These are phyloP conservation scores for Aspergillus cavernicola DNA, from an alignment of 495 filamentous ascomycete genomes.

Conservation along the genomic window DNA sequence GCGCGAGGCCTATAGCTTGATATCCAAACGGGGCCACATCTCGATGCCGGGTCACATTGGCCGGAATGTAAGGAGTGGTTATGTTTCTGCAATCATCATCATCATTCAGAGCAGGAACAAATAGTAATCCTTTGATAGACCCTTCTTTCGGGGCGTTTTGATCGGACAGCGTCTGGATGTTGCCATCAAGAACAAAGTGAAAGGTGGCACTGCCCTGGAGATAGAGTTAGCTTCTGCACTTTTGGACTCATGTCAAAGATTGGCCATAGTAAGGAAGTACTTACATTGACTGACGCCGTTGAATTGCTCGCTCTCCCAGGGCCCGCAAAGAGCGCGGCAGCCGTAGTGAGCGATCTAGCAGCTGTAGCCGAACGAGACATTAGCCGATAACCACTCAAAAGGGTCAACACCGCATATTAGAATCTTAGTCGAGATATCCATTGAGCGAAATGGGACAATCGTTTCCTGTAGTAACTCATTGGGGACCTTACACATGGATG, in stretches of 20 bases:
- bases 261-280: slow-evolving; percentile 9
- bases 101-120: slow-evolving; percentile 64
- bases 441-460: not conserved
- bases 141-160: slow-evolving; percentile 52
- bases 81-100: slow-evolving; percentile 57
- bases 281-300: slow-evolving; percentile 34
- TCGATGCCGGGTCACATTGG: slow-evolving; percentile 66
- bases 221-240: slow-evolving; percentile 9
- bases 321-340: slow-evolving; percentile 40
- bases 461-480: not conserved
- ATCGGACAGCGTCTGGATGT: slow-evolving; percentile 68
- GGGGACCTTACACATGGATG: slow-evolving; percentile 9
- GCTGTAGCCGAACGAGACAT: slow-evolving; percentile 22
- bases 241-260: not conserved
- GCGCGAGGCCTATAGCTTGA: slow-evolving; percentile 74
- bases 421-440: not conserved
- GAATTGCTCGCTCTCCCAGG: slow-evolving; percentile 34
- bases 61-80: slow-evolving; percentile 56
- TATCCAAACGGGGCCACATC: slow-evolving; percentile 57
- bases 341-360: slow-evolving; percentile 27
- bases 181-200: slow-evolving; percentile 53
- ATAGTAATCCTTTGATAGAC: slow-evolving; percentile 69
- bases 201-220: slow-evolving; percentile 61
- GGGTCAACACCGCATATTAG: not conserved
- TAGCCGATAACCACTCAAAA: slow-evolving; percentile 3